Evolutionary conservation across 306 rosid genomes (phyloP).

Genomic region (Begonia loranthoides): DNA sequence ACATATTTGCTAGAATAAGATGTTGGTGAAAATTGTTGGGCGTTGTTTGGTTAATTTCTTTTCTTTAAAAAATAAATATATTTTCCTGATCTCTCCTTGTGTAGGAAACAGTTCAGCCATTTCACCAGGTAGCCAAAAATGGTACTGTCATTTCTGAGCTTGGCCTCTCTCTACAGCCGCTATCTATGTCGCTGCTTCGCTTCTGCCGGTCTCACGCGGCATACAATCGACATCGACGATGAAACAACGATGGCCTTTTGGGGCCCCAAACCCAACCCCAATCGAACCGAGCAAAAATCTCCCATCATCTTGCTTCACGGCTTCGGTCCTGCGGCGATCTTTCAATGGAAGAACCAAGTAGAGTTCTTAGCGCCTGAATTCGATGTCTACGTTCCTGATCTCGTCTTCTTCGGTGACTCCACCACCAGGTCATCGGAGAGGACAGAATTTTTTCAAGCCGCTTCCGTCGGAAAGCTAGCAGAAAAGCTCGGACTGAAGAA

Average conservation of each 20-base stretch:
- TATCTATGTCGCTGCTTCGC: slow-evolving; percentile 68
- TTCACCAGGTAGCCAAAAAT: slow-evolving; percentile 11
- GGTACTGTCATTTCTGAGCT: slow-evolving; percentile 52
- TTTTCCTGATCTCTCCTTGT: too few relatives aligned
- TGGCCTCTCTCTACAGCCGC: slow-evolving; percentile 26
- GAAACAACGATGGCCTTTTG: slow-evolving; percentile 66
- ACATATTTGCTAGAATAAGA: too few relatives aligned
- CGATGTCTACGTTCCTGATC: slow-evolving; percentile 69
- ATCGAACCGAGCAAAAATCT: slow-evolving; percentile 19
- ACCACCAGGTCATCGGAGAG: slow-evolving; percentile 35
- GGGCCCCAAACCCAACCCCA: slow-evolving; percentile 34
- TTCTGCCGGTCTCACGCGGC: slow-evolving; percentile 50
- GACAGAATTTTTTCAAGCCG: slow-evolving; percentile 47
- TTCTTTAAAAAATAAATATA: too few relatives aligned
- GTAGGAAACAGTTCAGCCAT: too few relatives aligned
- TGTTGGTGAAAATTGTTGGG: too few relatives aligned
- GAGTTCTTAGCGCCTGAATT: slow-evolving; percentile 22
- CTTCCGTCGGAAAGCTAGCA: slow-evolving; percentile 34
- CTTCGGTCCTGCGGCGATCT: slow-evolving; percentile 76
- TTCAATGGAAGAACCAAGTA: slow-evolving; percentile 59
- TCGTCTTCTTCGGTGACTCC: slow-evolving; percentile 61
- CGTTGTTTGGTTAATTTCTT: too few relatives aligned
- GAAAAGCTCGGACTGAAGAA: slow-evolving; percentile 26
- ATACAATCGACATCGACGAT: slow-evolving; percentile 30
- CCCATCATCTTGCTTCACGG: slow-evolving; percentile 52